Evolutionary conservation across 176 grass and related monocot genomes (phyloP), one percentile per base, ranked within the genome.

Genomic region (Panicum miliaceum): DNA sequence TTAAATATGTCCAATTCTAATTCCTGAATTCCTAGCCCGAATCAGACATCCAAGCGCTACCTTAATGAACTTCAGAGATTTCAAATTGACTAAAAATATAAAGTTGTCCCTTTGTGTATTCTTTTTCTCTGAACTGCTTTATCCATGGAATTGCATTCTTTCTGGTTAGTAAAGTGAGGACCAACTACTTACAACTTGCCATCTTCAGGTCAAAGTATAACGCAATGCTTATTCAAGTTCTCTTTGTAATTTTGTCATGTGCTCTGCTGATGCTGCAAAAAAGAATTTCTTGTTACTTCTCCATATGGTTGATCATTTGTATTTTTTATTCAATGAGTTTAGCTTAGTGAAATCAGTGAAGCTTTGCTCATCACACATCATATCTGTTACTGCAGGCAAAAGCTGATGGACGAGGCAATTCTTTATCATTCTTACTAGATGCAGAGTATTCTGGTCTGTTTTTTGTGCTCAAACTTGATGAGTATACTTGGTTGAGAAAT

Each of bases 381-480:
- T 70, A 64, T 87, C 22, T 73, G 36, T 58, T 82, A 62, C 58
- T 86, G 86, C 91, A 98, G 96, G 72, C 77, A 92, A 98, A 98
- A 86, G 42, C 62, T 69, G 79, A 91, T 89, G 93, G 89, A 72
- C 46, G 57, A 73, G 96, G 96, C 73, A 98, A 67, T 62, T 54
- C 51, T 73, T 68, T 88, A 84, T 86, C 90, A 62, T 94, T 98
- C 81, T 64, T 76, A 60, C 40, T 96, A 34, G 84, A 81, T 87
- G 60, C 89, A 82, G 83, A 94, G 52, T 86, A 88, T 88, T 85
- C 90, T 18, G 86, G 87, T 81, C 48, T 98, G 27, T 74, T 84
- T 91, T 98, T 98, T 64, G 93, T 90, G 61, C 87, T 98, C 42
- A 96, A 98, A 87, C 91, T 98, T 79, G 87, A 92, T 75, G 91